These are phyloP conservation scores for Ceratobasidium sp. DNA, from an alignment of 1,284 basidiomycete genomes.

Conservation along the genomic window DNA sequence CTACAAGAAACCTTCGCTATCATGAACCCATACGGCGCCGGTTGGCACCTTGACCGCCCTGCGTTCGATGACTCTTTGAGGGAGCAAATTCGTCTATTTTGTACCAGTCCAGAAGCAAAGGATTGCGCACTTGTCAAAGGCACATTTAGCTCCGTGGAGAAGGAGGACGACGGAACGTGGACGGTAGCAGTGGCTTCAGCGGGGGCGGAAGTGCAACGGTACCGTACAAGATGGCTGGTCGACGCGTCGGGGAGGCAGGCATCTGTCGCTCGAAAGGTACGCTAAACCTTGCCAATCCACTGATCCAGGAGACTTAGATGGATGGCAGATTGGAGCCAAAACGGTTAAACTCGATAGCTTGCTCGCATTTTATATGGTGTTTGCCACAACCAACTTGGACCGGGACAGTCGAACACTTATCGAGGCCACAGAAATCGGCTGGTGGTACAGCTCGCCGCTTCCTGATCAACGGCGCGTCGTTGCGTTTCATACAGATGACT, in stretches of 20 bases:
- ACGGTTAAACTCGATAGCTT: conserved; percentile 54
- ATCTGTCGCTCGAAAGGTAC: conserved; percentile 56
- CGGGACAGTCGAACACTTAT: conserved; percentile 58
- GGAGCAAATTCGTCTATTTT: conserved; percentile 44
- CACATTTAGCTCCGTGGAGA: conserved; percentile 36
- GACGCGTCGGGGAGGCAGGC: conserved; percentile 60
- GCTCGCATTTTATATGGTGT: conserved; percentile 58
- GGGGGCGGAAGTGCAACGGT: no score
- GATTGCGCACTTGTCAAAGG: conserved; percentile 43
- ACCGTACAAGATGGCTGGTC: conserved; percentile 53
- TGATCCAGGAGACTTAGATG: no score
- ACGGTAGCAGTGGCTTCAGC: not conserved
- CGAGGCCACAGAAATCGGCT: conserved; percentile 58
- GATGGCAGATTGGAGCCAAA: conserved; percentile 55
- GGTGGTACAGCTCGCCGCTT: conserved; percentile 60
- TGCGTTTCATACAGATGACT: conserved; percentile 57
- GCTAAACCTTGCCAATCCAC: no score
- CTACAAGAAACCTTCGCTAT: conserved; percentile 57
- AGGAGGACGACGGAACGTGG: conserved; percentile 31
- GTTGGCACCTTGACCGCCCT: conserved; percentile 59
- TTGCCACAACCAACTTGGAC: conserved; percentile 49
- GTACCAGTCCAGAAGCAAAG: not conserved
- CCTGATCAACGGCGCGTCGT: conserved; percentile 56
- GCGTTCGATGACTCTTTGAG: conserved; percentile 57
- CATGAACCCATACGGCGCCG: conserved; percentile 54